phyloP scores from a whole-genome alignment of 2,329 filamentous ascomycete genomes.

The Penicillium rolfsii region DNA sequence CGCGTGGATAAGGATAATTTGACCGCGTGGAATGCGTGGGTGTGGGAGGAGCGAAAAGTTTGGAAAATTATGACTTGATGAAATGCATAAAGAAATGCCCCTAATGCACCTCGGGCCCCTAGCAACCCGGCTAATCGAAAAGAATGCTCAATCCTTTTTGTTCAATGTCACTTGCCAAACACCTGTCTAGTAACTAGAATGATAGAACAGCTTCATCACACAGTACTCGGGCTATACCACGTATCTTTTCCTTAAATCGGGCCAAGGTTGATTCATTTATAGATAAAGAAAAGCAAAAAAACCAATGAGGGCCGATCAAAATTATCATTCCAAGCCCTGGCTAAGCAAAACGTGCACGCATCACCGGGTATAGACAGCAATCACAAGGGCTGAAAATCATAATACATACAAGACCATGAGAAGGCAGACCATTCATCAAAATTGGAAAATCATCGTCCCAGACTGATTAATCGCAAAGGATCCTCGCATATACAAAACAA shows the following conservation, averaged over 20 bases:
- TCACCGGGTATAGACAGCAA: slow-evolving; percentile 29
- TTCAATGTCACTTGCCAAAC: not conserved
- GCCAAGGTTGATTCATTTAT: not conserved
- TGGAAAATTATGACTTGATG: not conserved
- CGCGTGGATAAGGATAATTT: not conserved
- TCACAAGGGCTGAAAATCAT: slow-evolving; percentile 23
- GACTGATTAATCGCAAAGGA: slow-evolving; percentile 5
- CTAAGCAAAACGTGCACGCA: slow-evolving; percentile 14
- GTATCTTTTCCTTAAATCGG: slow-evolving; percentile 3
- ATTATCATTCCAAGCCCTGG: slow-evolving; percentile 9
- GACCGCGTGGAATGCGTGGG: not conserved
- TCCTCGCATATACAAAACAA: slow-evolving; percentile 17
- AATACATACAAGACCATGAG: slow-evolving; percentile 21
- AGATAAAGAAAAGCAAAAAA: slow-evolving; percentile 1
- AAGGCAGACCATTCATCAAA: slow-evolving; percentile 10
- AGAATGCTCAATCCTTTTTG: not conserved
- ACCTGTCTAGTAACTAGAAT: not conserved
- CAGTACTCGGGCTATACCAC: not conserved
- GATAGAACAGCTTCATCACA: not conserved
- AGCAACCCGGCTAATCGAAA: not conserved
- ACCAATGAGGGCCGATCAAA: not conserved
- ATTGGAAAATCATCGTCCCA: slow-evolving; percentile 8
- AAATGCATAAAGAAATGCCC: not conserved
- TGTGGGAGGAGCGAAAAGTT: not conserved
- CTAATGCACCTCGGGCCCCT: not conserved